Percentiles rank a stretch among this genome's conserved stretches.
Evolutionary conservation across 805 yeast species (phyloP).

Genomic region (Ascoidea tarda): DNA sequence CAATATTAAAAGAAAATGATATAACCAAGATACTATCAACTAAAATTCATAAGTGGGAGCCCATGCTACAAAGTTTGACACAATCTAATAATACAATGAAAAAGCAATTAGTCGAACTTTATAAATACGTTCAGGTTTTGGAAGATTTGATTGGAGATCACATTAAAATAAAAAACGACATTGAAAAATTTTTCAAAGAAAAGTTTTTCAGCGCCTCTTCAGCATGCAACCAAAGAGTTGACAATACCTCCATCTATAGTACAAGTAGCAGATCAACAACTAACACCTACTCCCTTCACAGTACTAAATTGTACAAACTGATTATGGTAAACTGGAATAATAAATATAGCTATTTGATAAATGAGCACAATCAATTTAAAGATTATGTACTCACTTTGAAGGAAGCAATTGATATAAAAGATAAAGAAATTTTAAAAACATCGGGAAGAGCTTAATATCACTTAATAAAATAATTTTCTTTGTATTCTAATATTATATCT

Average conservation of each 20-base stretch:
- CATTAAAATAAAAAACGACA: constrained; percentile 21
- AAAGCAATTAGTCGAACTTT: constrained; percentile 25
- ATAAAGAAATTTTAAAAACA: constrained; percentile 18
- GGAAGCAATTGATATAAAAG: constrained; percentile 15
- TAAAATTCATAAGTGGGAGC: constrained; percentile 18
- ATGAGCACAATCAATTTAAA: constrained; percentile 21
- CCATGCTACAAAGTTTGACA: constrained; percentile 17
- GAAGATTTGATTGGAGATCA: constrained; percentile 28
- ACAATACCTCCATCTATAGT: neutral
- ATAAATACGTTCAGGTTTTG: constrained; percentile 24
- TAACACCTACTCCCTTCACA: constrained; percentile 1
- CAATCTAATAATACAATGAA: constrained; percentile 12
- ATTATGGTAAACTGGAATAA: constrained; percentile 27
- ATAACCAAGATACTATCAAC: constrained; percentile 2
- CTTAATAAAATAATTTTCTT: constrained; percentile 3
- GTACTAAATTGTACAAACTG: constrained; percentile 6
- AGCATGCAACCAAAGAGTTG: neutral
- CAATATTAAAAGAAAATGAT: constrained; percentile 1
- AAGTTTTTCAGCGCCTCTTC: neutral
- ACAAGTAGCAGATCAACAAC: constrained; percentile 2
- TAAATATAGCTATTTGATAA: constrained; percentile 22
- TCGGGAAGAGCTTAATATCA: too few relatives aligned
- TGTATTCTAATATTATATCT: neutral
- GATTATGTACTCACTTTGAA: constrained; percentile 20
- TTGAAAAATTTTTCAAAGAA: constrained; percentile 19